A percentile compares a stretch with the other conserved stretches of the same genome.
Conservation (phyloP, 164 flowering plant genomes). For the Tinospora cordifolia region DNA sequence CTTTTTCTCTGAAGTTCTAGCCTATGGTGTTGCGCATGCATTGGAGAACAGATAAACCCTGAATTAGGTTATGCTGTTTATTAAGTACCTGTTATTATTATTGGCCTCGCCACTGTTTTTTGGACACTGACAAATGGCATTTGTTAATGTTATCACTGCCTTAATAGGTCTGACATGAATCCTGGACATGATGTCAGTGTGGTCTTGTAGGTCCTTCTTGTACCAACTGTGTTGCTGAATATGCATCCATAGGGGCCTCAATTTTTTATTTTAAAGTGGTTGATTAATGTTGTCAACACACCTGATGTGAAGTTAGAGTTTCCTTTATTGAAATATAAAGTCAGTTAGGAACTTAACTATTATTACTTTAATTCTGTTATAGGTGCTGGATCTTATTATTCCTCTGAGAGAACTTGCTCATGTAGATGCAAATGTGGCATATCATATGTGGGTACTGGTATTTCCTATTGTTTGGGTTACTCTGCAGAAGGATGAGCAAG, state of each 20-base stretch:
- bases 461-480: constrained; percentile 99
- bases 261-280: not conserved
- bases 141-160: not conserved
- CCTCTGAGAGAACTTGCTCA: constrained; percentile 96
- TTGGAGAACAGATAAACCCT: not conserved
- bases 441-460: constrained; percentile 94
- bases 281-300: not conserved
- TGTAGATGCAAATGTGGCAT: constrained; percentile 91
- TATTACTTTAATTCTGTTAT: constrained; percentile 7
- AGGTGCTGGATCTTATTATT: constrained; percentile 88
- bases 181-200: not conserved
- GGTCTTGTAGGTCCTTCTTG: too few species aligned
- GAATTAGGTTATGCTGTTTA: not conserved
- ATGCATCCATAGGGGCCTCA: not conserved
- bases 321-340: not conserved
- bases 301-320: not conserved
- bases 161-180: not conserved
- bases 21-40: not conserved
- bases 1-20: not conserved
- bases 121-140: not conserved
- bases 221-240: not conserved
- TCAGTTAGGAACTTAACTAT: not conserved
- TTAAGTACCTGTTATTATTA: too few species aligned
- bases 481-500: constrained; percentile 86
- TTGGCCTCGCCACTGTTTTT: not conserved